Percentiles rank a stretch among this genome's conserved stretches.
Conservation (phyloP, 2,329 filamentous ascomycete species). For the Phoma sp. region DNA sequence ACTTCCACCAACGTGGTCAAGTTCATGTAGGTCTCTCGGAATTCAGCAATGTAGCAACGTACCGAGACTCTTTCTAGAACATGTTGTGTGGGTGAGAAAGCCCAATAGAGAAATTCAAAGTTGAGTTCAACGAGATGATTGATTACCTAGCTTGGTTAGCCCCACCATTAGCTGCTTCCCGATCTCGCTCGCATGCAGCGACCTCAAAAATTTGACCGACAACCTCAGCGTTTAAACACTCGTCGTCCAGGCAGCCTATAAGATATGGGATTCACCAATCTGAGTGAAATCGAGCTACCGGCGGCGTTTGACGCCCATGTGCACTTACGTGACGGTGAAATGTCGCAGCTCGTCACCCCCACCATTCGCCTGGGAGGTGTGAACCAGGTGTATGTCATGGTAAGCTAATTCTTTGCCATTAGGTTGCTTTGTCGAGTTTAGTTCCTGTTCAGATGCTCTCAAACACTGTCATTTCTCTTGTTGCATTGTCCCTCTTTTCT, state of each 20-base stretch:
- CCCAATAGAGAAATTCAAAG: no score
- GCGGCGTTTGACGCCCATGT: slow-evolving; percentile 60
- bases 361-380: slow-evolving; percentile 59
- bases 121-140: background rate
- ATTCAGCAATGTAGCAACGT: no score
- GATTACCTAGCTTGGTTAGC: slow-evolving; percentile 2
- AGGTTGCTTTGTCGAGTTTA: background rate
- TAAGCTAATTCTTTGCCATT: slow-evolving; percentile 35
- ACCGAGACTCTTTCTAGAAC: background rate
- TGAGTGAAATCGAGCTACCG: slow-evolving; percentile 54
- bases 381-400: slow-evolving; percentile 62
- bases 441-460: no score
- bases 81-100: background rate
- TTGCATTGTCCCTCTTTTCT: no score
- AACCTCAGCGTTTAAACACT: background rate
- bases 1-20: background rate
- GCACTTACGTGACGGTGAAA: slow-evolving; percentile 59
- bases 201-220: slow-evolving; percentile 24
- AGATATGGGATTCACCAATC: slow-evolving; percentile 48
- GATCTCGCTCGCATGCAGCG: slow-evolving; percentile 16
- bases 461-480: no score
- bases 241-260: background rate
- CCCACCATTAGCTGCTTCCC: slow-evolving; percentile 10
- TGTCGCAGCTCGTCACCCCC: slow-evolving; percentile 59
- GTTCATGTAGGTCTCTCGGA: background rate